Base-by-base conservation (phyloP, 164 flowering plant species). In the Macadamia integrifolia region DNA sequence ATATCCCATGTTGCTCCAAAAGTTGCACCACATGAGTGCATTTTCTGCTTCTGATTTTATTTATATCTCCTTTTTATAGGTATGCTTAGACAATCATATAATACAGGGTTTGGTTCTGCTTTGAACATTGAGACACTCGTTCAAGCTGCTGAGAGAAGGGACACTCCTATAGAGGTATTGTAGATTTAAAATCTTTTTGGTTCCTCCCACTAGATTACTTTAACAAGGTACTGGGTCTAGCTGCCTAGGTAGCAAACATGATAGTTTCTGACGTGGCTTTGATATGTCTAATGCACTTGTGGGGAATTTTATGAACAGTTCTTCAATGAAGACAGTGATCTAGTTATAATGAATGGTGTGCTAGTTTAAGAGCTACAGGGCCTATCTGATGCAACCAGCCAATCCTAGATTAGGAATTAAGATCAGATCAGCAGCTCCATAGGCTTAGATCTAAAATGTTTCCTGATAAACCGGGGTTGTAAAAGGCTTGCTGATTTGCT, bases 71-170 rank as follows among this genome's bases (percentile, higher is more conserved):
- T 62, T 61, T 23, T 59, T 67, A 55, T 68, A 83, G 81, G 81
- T 61, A 66, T 74, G 68, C 77, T 68, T 70, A 74, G 76, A 48
- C 75, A 65, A 48, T 74, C 79, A 42, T 64, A 71, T 71, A 73
- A 31, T 72, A 68, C 89, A 77, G 97, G 96, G 66, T 94, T 94
- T 84, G 99, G 99, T 63, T 86, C 99, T 77, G 99, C 98, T 62
- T 78, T 94, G 74, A 94, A 89, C 79, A 94, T 92, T 69, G 98
- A 92, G 77, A 92, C 99, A 55, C 87, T 94, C 62, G 87, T 90
- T 73, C 93, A 95, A 67, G 99, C 99, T 74, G 97, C 99, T 64
- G 99, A 90, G 79, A 86, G 86, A 79, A 83, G 98, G 76, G 98
- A 88, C 65, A 82, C 87, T 65, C 87, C 89, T 2, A 80, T 94